Evolutionary conservation across 371 early-diverging fungal genomes (phyloP), one percentile per base, ranked within the genome.

Genomic region (Quaeritorhiza haematococci): DNA sequence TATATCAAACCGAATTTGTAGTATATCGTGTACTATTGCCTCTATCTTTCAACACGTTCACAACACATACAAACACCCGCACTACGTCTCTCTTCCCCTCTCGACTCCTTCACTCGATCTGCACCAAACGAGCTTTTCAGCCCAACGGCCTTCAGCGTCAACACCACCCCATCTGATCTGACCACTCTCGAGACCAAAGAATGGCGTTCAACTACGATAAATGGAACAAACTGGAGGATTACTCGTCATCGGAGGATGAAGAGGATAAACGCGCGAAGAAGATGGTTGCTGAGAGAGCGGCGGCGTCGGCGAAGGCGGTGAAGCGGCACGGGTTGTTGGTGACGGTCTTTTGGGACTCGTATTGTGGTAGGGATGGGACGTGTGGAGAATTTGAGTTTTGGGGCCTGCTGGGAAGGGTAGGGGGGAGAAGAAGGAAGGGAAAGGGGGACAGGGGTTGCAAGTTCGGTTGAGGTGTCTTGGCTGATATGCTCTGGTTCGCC

Each of bases 271-370:
- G 38, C 6, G 26, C 38, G 23, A 44, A 21, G 6, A 17, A 17
- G 19, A 42, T 3, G 32, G 43, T n/a, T 53, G 28, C 21, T 7
- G 35, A 6, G 56, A 45, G 3, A 15, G 34, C 43, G 43, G 33
- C 56, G 15, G 23, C 46, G 23, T 28, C 60, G n/a, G 46, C 48
- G 24, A 52, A 55, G n/a, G 34, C 32, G 19, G 24, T 46, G 35
- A 21, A 51, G 33, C 56, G 47, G 52, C 53, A 32, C 7, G 34
- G 32, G 1, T 50, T 17, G 53, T 47, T 68, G 8, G 0, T 57
- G 24, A 64, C 68, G 6, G 42, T 68, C 3, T 61, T 64, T 1
- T 68, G 68, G 68, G 61, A 68, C 44, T 48, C 64, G 2, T 24
- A 34, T 27, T 63, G 68, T 49, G 66, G 66, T 66, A 30, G 4